Percentiles rank a stretch among this genome's conserved stretches.
Evolutionary conservation across 1,284 basidiomycete genomes (phyloP).

Genomic region (Microbotryomycetes sp.): DNA sequence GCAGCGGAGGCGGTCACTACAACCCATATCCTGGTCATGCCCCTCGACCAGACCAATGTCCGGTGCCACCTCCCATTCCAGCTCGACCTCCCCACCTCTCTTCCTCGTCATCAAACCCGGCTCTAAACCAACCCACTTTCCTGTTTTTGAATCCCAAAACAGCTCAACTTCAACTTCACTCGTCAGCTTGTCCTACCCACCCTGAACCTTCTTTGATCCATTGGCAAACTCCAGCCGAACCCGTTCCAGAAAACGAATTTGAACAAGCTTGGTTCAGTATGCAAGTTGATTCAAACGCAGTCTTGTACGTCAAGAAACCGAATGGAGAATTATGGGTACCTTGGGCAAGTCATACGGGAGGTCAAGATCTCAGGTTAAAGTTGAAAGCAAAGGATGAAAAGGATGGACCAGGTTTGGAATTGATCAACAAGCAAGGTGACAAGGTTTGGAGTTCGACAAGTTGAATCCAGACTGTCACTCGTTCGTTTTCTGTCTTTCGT

Average conservation of each 20-base stretch:
- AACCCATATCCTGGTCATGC: background rate
- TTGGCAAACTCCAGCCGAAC: slow-evolving; percentile 21
- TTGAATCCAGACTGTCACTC: too few relatives aligned
- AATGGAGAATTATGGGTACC: slow-evolving; percentile 13
- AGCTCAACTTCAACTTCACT: slow-evolving; percentile 33
- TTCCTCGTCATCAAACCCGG: background rate
- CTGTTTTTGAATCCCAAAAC: slow-evolving; percentile 32
- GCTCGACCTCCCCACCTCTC: slow-evolving; percentile 9
- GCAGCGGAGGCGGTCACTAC: slow-evolving; percentile 6
- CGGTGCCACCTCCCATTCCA: slow-evolving; percentile 13
- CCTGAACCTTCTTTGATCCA: slow-evolving; percentile 18
- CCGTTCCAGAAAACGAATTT: background rate
- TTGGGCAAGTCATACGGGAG: slow-evolving; percentile 33
- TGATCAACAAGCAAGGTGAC: slow-evolving; percentile 5
- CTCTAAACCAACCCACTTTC: slow-evolving; percentile 10
- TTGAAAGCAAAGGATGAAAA: slow-evolving; percentile 16
- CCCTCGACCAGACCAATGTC: background rate
- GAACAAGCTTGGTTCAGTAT: slow-evolving; percentile 14
- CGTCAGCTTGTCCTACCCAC: slow-evolving; percentile 24
- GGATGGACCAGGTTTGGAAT: slow-evolving; percentile 21
- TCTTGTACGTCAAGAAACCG: slow-evolving; percentile 24
- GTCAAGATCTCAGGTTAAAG: slow-evolving; percentile 2
- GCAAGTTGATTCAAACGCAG: slow-evolving; percentile 33
- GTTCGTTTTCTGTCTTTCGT: too few relatives aligned
- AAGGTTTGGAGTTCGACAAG: background rate